Conservation (phyloP, 257 asterid genomes). For the Fraxinus americana region DNA sequence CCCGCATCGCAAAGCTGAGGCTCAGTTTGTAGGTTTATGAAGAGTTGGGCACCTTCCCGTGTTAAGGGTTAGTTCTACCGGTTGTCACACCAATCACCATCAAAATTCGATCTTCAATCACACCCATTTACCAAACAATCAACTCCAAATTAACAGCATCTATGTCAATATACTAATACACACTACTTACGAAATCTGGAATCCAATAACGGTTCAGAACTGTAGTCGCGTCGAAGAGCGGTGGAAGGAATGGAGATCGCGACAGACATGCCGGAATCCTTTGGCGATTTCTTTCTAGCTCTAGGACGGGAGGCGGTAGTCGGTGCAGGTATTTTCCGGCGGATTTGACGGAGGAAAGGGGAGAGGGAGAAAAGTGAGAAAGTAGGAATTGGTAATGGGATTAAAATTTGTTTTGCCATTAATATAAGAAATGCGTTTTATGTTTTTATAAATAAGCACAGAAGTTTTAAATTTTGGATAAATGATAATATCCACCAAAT, state of each 20-base stretch:
- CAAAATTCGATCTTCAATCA: constrained; percentile 7
- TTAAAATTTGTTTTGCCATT: constrained; percentile 45
- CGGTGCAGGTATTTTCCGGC: constrained; percentile 33
- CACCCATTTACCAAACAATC: background rate
- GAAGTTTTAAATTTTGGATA: background rate
- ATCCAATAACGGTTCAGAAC: constrained; percentile 64
- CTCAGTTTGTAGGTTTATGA: background rate
- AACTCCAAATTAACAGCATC: background rate
- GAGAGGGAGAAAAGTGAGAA: constrained; percentile 41
- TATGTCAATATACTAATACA: background rate
- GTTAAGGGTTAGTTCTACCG: background rate
- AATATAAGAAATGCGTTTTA: constrained; percentile 1
- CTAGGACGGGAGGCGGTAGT: constrained; percentile 26
- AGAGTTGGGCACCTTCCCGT: background rate
- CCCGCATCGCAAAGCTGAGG: background rate
- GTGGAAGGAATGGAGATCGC: constrained; percentile 44
- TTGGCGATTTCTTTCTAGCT: constrained; percentile 34
- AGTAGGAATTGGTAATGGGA: constrained; percentile 39
- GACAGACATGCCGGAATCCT: constrained; percentile 57
- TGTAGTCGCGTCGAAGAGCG: constrained; percentile 47
- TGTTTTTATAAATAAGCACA: background rate
- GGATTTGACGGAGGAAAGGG: constrained; percentile 28
- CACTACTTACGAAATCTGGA: constrained; percentile 64
- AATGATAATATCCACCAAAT: too few species aligned
- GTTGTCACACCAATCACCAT: background rate